Conservation (phyloP, 116 monocot genomes). For the Phalaenopsis hybrid region DNA sequence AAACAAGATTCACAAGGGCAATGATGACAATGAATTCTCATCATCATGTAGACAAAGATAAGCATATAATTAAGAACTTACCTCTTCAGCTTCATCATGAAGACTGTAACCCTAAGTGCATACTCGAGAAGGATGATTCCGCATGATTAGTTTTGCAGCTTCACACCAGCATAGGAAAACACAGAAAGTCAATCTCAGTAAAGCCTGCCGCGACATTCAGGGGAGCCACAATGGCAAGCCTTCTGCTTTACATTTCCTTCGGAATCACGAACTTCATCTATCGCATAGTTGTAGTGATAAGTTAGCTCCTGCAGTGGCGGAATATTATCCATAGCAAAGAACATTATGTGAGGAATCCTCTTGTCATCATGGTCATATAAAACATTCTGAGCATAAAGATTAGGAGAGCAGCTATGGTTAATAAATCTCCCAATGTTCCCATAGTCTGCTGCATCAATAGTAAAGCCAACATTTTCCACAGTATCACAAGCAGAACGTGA, state of each 20-base stretch:
- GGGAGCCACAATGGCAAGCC: slow-evolving; percentile 54
- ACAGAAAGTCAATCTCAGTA: slow-evolving; percentile 26
- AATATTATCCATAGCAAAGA: slow-evolving; percentile 78
- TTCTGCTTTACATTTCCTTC: slow-evolving; percentile 57
- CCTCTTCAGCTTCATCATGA: not conserved
- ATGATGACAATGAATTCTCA: too few relatives aligned
- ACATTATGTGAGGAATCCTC: slow-evolving; percentile 67
- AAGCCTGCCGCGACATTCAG: slow-evolving; percentile 66
- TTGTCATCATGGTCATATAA: slow-evolving; percentile 78
- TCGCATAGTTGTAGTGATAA: slow-evolving; percentile 63
- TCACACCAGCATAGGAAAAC: not conserved
- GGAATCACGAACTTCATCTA: slow-evolving; percentile 52
- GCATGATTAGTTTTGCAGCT: too few relatives aligned
- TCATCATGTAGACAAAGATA: too few relatives aligned
- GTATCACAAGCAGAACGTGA: slow-evolving; percentile 11
- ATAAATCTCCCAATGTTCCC: slow-evolving; percentile 76
- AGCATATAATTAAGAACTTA: not conserved
- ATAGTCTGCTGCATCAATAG: slow-evolving; percentile 65
- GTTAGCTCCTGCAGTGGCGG: slow-evolving; percentile 69
- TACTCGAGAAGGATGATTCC: not conserved
- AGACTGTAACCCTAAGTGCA: not conserved
- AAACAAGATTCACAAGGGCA: too few relatives aligned
- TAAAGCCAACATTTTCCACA: slow-evolving; percentile 35
- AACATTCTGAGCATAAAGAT: slow-evolving; percentile 77
- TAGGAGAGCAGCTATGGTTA: slow-evolving; percentile 79